Evolutionary conservation across 192 early-diverging fungal species (phyloP), one percentile per base, ranked within the genome.

Genomic region (Coemansia sp.): DNA sequence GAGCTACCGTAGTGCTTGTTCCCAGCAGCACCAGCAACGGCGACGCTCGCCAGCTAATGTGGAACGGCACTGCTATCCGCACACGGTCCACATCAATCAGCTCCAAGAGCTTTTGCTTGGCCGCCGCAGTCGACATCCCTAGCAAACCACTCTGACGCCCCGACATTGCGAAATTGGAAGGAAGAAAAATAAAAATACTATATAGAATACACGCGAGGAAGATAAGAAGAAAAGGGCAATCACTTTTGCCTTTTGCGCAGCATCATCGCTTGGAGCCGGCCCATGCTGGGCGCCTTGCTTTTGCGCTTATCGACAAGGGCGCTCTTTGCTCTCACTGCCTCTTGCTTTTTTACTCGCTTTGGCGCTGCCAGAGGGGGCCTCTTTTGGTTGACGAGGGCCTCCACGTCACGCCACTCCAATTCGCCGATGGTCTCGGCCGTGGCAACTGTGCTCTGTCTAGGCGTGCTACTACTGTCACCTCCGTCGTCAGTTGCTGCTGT

Each of bases 371-470:
- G 26, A 24, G 21, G 56, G 36, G 4, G 34, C 24, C 58, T 14
- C 32, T 62, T 58, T 15, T 58, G 35, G n/a, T 39, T 35, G 38
- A 64, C 42, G 15, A 76, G 60, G 36, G 39, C 40, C 11, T 62
- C 67, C 5, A 70, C 4, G 17, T 76, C 74, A 10, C 62, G 52
- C 60, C 63, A 62, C 22, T 62, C 34, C 2, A 76, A 29, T 10
- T 76, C 67, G 18, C 44, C 52, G n/a, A 67, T 15, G 6, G 26
- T 48, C 37, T 69, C 63, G 3, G 67, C 74, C 1, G 74, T 76
- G 14, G 74, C 63, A 38, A 76, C 56, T 10, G 63, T 76, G 18
- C 53, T 62, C 1, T 44, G 40, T 10, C 38, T 56, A 18, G 35
- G 32, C 8, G 38, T 4, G 17, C 11, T 40, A 10, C 29, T 39